Evolutionary conservation across 1,139 yeast genomes (phyloP), one percentile per base, ranked within the genome.

Genomic region (Suhomyces kunorum): DNA sequence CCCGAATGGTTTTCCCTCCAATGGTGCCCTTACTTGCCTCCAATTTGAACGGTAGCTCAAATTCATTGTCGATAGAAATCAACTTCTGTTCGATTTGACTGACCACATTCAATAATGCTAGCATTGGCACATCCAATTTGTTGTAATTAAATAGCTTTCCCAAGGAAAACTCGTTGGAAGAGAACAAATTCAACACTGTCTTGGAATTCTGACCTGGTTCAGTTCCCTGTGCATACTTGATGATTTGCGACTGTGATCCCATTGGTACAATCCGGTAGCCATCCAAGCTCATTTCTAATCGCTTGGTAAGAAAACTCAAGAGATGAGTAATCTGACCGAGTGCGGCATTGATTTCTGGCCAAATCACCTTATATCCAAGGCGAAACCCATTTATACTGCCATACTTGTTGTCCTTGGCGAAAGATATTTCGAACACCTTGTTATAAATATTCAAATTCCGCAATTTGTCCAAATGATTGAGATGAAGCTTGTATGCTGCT

Each of bases 301-400:
- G 68, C 19, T 77, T 71, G 3, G 78, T 64, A 4, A 90, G 71
- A 5, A 94, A 87, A 0, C 83, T 74, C 29, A 90, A 59, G 16
- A 90, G 62, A 14, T 89, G 61, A 4, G 87, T 76, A 2, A 90
- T 68, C 53, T 90, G 96, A 0, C 98, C 98, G 59, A 92, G 66
- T 0, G 96, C 98, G 1, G 95, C 94, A 57, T 90, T 92, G 29
- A 89, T 81, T 53, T 92, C 98, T 37, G 87, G 80, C 95, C 96
- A 89, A 3, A 94, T 86, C 0, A 90, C 80, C 39, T 68, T 75
- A 44, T 71, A 66, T 1, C 98, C 98, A 11, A 92, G 60, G 41
- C 96, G 65, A 32, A 87, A 71, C 0, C 92, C 95, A 59, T 90
- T 90, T 19, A 92, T 90, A 0, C 94, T 85, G 1, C 95, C 97